Conservation (phyloP, 208 protist species). For the Trypanosoma congolense region DNA sequence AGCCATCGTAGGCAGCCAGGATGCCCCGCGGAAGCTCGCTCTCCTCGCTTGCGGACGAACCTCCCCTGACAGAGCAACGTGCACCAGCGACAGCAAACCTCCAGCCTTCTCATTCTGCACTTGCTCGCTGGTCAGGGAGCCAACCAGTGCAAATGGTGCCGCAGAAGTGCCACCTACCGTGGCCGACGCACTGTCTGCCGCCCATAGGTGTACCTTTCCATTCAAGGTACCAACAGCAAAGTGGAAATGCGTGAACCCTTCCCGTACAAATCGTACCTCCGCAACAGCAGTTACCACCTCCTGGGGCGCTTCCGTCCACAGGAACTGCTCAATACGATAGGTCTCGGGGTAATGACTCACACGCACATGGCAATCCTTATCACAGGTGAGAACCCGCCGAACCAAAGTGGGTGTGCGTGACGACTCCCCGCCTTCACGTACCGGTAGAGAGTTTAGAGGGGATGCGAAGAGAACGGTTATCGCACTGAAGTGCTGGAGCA, state of each 20-base stretch:
- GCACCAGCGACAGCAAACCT: constrained; percentile 49
- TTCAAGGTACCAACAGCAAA: constrained; percentile 56
- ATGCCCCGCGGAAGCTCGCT: constrained; percentile 48
- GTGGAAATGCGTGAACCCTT: constrained; percentile 34
- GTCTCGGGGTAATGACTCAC: constrained; percentile 79
- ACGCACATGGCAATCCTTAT: constrained; percentile 75
- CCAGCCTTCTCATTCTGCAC: constrained; percentile 7
- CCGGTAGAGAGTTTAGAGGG: constrained; percentile 36
- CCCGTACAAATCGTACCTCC: constrained; percentile 37
- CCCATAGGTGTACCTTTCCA: constrained; percentile 72
- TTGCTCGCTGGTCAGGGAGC: constrained; percentile 23
- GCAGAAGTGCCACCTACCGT: constrained; percentile 27
- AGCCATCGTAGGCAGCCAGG: constrained; percentile 56
- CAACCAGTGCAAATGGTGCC: constrained; percentile 24
- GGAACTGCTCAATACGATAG: constrained; percentile 77
- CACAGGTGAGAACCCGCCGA: constrained; percentile 75
- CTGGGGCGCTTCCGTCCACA: constrained; percentile 53
- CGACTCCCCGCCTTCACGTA: constrained; percentile 10
- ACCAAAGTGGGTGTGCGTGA: constrained; percentile 4
- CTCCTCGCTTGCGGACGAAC: background rate
- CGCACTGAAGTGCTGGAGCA: constrained; percentile 87
- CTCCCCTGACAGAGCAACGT: constrained; percentile 16
- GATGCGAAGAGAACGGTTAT: constrained; percentile 62
- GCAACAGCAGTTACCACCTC: constrained; percentile 63
- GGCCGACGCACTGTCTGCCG: constrained; percentile 53